A percentile compares a stretch with the other conserved stretches of the same genome.
Evolutionary conservation across 495 filamentous ascomycete species (phyloP).

Genomic region (Tuber magnatum): DNA sequence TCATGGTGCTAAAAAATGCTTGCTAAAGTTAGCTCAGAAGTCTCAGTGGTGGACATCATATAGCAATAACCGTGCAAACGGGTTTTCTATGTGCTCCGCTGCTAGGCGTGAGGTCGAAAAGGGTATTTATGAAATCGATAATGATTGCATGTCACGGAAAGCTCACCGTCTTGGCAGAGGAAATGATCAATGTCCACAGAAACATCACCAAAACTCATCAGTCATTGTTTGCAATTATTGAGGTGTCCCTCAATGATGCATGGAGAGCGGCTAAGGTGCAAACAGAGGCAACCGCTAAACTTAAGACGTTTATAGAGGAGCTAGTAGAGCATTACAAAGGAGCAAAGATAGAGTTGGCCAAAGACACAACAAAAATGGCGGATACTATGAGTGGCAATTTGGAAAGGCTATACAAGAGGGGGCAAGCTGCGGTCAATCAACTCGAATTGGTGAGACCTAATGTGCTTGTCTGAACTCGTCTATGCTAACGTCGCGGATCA

Average conservation of each 20-base stretch:
- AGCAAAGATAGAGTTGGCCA: neutral
- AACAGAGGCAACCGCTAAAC: slow-evolving; percentile 8
- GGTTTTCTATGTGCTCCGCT: slow-evolving; percentile 33
- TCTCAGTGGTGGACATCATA: slow-evolving; percentile 41
- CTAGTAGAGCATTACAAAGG: neutral
- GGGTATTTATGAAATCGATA: slow-evolving; percentile 13
- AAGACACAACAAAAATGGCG: neutral
- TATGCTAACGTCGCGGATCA: neutral
- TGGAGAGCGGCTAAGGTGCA: slow-evolving; percentile 18
- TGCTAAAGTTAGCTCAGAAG: slow-evolving; percentile 35
- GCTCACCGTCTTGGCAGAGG: slow-evolving; percentile 13
- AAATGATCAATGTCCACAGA: slow-evolving; percentile 32
- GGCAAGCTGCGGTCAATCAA: neutral
- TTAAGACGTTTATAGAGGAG: slow-evolving; percentile 5
- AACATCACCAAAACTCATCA: slow-evolving; percentile 38
- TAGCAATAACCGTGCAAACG: slow-evolving; percentile 40
- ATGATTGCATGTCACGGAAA: slow-evolving; percentile 5
- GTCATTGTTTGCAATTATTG: slow-evolving; percentile 22
- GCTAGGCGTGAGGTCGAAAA: slow-evolving; percentile 37
- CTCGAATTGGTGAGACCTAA: neutral
- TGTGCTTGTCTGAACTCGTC: neutral
- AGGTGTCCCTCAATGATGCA: slow-evolving; percentile 18
- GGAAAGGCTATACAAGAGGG: neutral
- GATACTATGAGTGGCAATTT: neutral
- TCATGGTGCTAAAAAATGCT: slow-evolving; percentile 18